phyloP scores from a whole-genome alignment of 2,329 filamentous ascomycete genomes.

The Rhexocercosporidium sp. region DNA sequence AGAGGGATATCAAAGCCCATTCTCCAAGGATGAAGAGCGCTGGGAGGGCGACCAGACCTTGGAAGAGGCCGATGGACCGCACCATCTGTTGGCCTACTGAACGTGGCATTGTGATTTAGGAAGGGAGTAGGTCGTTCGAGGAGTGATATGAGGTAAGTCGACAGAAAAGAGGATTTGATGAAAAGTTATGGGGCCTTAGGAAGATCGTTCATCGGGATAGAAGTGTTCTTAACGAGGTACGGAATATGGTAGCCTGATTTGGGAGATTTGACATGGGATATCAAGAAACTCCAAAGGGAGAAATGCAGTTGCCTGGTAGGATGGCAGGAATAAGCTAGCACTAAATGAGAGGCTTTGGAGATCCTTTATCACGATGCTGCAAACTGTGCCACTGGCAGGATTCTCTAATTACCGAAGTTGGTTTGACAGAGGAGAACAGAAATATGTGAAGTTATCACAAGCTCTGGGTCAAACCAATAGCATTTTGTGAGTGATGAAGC shows the following conservation, averaged over 20 bases:
- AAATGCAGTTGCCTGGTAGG: background rate
- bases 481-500: too few relatives aligned
- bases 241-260: background rate
- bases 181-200: background rate
- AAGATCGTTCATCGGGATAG: background rate
- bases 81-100: constrained; percentile 28
- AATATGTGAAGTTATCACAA: too few relatives aligned
- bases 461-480: too few relatives aligned
- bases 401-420: background rate
- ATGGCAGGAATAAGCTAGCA: background rate
- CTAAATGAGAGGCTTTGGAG: background rate
- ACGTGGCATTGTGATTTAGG: constrained; percentile 18
- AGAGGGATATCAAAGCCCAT: constrained; percentile 11
- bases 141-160: background rate
- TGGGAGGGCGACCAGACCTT: constrained; percentile 30
- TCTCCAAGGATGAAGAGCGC: constrained; percentile 21
- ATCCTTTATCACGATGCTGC: background rate
- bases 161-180: background rate
- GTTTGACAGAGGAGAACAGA: too few relatives aligned
- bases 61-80: constrained; percentile 29
- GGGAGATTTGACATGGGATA: background rate
- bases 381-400: background rate
- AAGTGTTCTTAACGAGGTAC: background rate
- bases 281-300: background rate
- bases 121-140: background rate